Conservation (phyloP, 352 stramenopile species). For the Lagenidium sp. region DNA sequence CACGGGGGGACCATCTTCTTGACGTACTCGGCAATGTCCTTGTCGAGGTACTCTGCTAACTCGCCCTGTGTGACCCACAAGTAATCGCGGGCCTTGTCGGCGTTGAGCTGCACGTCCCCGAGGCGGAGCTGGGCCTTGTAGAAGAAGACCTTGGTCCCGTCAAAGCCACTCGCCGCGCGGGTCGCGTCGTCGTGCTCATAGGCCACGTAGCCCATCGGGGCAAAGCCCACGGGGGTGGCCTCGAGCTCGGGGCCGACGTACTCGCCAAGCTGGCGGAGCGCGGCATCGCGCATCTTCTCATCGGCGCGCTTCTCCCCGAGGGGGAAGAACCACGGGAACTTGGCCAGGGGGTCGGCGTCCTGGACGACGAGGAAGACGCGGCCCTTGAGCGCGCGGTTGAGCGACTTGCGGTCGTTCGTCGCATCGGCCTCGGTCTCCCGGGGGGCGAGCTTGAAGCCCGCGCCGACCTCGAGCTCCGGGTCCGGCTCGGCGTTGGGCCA, state of each 20-base stretch:
- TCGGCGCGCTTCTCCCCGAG: conserved; percentile 38
- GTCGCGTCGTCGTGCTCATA: conserved; percentile 44
- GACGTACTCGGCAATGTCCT: conserved; percentile 57
- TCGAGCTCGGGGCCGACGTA: conserved; percentile 36
- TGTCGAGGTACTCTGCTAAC: conserved; percentile 65
- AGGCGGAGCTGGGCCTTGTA: conserved; percentile 71
- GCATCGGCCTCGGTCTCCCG: conserved; percentile 72
- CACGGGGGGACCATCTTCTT: conserved; percentile 75
- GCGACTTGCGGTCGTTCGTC: conserved; percentile 76
- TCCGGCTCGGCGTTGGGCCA: conserved; percentile 48
- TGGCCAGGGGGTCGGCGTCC: conserved; percentile 17
- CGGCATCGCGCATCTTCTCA: conserved; percentile 79
- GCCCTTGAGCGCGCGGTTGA: conserved; percentile 76
- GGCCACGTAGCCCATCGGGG: conserved; percentile 67
- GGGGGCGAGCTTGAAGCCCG: conserved; percentile 65
- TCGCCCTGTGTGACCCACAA: conserved; percentile 75
- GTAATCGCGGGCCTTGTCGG: conserved; percentile 54
- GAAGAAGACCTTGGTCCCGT: conserved; percentile 84
- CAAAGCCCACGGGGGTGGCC: conserved; percentile 51
- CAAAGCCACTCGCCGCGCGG: conserved; percentile 24
- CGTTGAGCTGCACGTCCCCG: conserved; percentile 56
- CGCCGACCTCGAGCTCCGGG: conserved; percentile 59
- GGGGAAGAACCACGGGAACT: conserved; percentile 79
- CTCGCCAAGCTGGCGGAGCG: conserved; percentile 44
- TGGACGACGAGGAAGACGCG: conserved; percentile 76